Percentiles rank a stretch among this genome's conserved stretches.
phyloP scores from a whole-genome alignment of 164 flowering plant genomes.

The Dillenia suffruticosa region DNA sequence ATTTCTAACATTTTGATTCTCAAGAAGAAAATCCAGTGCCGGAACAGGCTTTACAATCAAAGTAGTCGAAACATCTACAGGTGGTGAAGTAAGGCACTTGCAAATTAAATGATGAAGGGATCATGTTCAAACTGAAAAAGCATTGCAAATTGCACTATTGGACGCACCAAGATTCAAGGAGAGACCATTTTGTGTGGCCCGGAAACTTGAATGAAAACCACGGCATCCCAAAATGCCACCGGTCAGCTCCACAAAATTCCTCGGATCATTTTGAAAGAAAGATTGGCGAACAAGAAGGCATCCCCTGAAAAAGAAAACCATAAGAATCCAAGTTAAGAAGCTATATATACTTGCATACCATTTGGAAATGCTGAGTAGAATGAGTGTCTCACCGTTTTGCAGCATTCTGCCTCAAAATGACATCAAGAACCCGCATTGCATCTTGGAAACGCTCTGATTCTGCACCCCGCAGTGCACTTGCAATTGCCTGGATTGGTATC shows the following conservation, averaged over 20 bases:
- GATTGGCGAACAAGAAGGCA: conserved; percentile 94
- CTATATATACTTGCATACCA: not conserved
- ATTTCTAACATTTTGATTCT: conserved; percentile 68
- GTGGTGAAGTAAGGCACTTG: not conserved
- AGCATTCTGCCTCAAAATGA: conserved; percentile 87
- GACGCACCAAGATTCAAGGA: conserved; percentile 72
- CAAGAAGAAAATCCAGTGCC: conserved; percentile 67
- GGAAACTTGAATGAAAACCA: conserved; percentile 86
- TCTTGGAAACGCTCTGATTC: conserved; percentile 84
- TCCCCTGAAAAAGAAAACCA: conserved; percentile 49
- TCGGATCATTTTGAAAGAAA: conserved; percentile 66
- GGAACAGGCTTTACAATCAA: conserved; percentile 90
- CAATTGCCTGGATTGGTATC: conserved; percentile 87
- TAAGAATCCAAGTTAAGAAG: not conserved
- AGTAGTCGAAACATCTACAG: conserved; percentile 85
- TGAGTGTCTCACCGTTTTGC: conserved; percentile 60
- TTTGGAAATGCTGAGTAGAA: not conserved
- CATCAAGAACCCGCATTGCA: conserved; percentile 85
- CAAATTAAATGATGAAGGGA: not conserved
- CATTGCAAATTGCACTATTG: not conserved
- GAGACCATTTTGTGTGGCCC: conserved; percentile 77
- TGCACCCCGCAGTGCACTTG: conserved; percentile 69
- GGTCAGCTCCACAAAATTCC: conserved; percentile 64
- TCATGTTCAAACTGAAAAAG: not conserved
- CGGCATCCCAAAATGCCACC: conserved; percentile 87